Base-by-base conservation (phyloP, 1,284 basidiomycete species). In the Cryptococcus sp. region DNA sequence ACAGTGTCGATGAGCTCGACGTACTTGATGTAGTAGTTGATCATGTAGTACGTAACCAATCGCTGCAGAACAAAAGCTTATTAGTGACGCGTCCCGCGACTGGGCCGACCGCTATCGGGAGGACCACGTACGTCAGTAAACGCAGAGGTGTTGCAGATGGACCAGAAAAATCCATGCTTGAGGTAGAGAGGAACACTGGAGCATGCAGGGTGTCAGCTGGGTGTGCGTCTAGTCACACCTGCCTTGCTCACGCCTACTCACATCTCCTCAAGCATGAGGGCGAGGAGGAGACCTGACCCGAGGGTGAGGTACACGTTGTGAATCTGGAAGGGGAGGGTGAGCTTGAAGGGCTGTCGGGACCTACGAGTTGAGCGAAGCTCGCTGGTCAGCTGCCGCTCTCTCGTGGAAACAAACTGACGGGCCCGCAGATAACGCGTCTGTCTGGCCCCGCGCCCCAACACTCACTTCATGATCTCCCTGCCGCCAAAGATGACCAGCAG, bases 11-110 rank as follows among this genome's bases (percentile, higher is more conserved):
- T 77, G 57, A 97, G 84, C 80, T 98, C 94, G 62, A 93, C 78
- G 73, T 92, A 93, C 78, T 95, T 93, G 84, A 95, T 90, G 79
- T 87, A 91, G 81, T 98, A 98, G 82, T 98, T 98, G 82, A 98
- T 83, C 82, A 98, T 92, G 82, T 98, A 98, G 80, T 91, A 96
- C 69, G 90, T 87, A 77, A 92, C 87, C 72, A 93, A 81, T 72
- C 83, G 83, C 88, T 92, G 40, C 42, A 48, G 15, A 35, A 35
- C 2, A 21, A 18, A 57, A 43, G n/a, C 35, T 40, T 16, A 39
- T 42, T 20, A 40, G 28, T 33, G 28, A 33, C 51, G 48, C 20
- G 50, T 40, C 15, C 20, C 40, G 20, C 8, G 21, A 45, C 52
- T 43, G 28, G 16, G 12, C 50, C 8, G 13, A 33, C 23, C 39